These are phyloP conservation scores for Colletotrichum salicis DNA, from an alignment of 2,329 filamentous ascomycete species.

Conservation along the genomic window DNA sequence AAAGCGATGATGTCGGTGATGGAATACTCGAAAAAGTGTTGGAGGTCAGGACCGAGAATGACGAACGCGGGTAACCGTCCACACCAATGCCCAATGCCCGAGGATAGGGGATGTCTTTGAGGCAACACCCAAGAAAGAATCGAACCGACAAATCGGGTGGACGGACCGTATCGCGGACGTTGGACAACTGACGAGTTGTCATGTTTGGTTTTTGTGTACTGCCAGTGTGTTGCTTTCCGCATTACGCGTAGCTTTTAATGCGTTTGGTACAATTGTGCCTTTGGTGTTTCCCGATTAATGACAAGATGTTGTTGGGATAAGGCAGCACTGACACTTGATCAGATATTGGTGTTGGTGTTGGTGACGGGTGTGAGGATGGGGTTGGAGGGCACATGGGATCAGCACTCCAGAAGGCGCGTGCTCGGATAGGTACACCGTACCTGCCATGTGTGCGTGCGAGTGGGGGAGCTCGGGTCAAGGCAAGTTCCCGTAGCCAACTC, in stretches of 20 bases:
- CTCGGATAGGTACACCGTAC: background rate
- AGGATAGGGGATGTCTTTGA: constrained; percentile 17
- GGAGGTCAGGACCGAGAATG: constrained; percentile 9
- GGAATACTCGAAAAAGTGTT: constrained; percentile 19
- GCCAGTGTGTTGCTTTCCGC: background rate
- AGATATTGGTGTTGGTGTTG: constrained; percentile 5
- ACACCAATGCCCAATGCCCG: constrained; percentile 12
- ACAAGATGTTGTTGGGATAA: constrained; percentile 19
- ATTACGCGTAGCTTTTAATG: background rate
- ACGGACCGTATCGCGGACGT: constrained; percentile 1
- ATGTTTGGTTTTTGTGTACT: background rate
- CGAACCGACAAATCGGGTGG: background rate
- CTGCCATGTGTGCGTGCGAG: background rate
- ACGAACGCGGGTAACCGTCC: constrained; percentile 29
- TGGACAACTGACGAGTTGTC: background rate
- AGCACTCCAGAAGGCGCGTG: constrained; percentile 11
- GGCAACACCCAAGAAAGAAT: constrained; percentile 6
- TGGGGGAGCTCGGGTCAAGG: background rate
- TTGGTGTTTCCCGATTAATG: background rate
- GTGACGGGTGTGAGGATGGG: background rate
- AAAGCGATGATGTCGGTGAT: constrained; percentile 34
- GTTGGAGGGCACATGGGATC: constrained; percentile 8
- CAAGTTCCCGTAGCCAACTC: background rate
- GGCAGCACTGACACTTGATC: constrained; percentile 13
- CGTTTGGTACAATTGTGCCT: background rate